Base-by-base conservation (phyloP, 257 asterid genomes). In the Gentiana straminea region DNA sequence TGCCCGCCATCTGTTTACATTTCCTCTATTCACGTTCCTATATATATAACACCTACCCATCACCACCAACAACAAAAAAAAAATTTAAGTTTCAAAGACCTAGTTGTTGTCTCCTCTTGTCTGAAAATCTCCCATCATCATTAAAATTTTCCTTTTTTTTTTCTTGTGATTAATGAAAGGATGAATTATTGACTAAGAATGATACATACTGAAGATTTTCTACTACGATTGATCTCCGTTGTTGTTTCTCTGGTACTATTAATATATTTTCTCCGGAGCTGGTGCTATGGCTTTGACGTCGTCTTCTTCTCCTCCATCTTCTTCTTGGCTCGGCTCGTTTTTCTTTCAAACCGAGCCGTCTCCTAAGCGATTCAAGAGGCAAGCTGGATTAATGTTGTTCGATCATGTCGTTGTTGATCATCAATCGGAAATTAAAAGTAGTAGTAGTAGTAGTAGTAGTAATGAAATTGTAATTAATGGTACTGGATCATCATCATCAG, bases 221-320 rank as follows among this genome's bases (percentile, higher is more conserved):
- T 65, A 24, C 44, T 61, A 11, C 71, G 71, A 13, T 45, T 77
- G 71, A 13, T 45, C 74, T 33, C 70, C 77, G 24, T 24, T 1
- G 34, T 63, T 32, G 54, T 70, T 8, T 70, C 80, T 9, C 35
- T 68, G 2, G 65, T 63, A 24, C 24, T 24, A 24, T 24, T 24
- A 9, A 6, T 67, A 10, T 52, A 49, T 50, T 68, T 77, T 36
- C 50, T 74, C 24, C 72, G 73, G 24, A 39, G 56, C 50, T 8
- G 4, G 38, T 33, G 32, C 63, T 44, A 74, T 70, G 77, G 73
- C 75, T 12, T 57, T 68, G 35, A 57, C 61, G 13, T 35, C 52
- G 5, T 58, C 57, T 8, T 15, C 67, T 51, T 49, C 73, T 13
- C 55, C 78, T 32, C 57, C 62, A 15, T 45, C 62, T 3, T 63